Evolutionary conservation across 2,329 filamentous ascomycete species (phyloP), one percentile per base, ranked within the genome.

Genomic region (Thermoascus crustaceus): DNA sequence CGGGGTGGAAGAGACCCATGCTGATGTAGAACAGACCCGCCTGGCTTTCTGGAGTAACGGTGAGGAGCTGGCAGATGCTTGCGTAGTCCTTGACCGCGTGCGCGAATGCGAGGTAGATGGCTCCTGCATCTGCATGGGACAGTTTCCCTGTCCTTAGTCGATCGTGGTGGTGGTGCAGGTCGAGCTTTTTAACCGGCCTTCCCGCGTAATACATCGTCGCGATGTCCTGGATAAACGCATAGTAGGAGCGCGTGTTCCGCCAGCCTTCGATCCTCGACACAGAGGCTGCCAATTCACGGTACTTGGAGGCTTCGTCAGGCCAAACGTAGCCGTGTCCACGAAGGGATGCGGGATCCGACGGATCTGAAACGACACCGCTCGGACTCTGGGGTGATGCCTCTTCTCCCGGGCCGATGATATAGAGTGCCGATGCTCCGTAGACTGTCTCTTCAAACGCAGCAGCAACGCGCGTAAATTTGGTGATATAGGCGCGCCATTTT

Each of bases 371-470:
- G 2, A 53, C 43, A 8, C 60, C 56, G 20, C 58, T 67, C 23
- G 66, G 66, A 40, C 71, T 63, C 24, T 80, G 77, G 25, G 73
- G 69, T 16, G 58, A 55, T 7, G 66, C 47, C 16, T 63, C 61
- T 52, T 88, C 84, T 46, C 85, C 82, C 8, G 80, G 77, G 4
- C 84, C 85, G 39, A 94, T 85, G 7, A 64, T 59, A 53, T 88
- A 85, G 21, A 98, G 70, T 21, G 88, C 86, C 39, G 85, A 93
- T 8, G 86, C 86, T 18, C 91, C 93, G 52, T 94, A 98, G 3
- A 98, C 91, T 22, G 77, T 82, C 63, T 98, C 91, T 57, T 98
- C 91, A 47, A 96, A 96, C 8, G 88, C 85, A 1, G 91, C 86
- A 1, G 91, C 81, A 31, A 98, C 82, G 30, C 91, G 80, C 0